These are phyloP conservation scores for Begonia peltatifolia DNA, from an alignment of 306 rosid species.

Conservation along the genomic window DNA sequence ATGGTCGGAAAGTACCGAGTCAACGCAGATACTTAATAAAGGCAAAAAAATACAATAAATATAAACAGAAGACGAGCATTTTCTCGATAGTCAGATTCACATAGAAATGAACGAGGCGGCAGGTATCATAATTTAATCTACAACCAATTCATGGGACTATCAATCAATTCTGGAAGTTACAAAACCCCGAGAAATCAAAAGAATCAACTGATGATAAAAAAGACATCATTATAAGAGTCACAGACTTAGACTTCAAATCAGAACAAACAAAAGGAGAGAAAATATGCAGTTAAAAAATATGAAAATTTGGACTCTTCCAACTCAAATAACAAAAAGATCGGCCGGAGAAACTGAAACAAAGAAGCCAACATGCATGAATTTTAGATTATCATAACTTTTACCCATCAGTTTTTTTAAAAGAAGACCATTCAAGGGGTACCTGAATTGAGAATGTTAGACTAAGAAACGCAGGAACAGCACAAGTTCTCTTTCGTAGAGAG, in stretches of 20 bases:
- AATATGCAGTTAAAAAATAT: no score
- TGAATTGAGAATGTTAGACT: no score
- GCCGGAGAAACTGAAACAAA: constrained; percentile 10
- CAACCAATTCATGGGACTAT: constrained; percentile 21
- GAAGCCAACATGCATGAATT: not conserved
- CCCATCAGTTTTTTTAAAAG: not conserved
- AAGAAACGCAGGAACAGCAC: not conserved
- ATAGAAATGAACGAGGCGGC: constrained; percentile 5
- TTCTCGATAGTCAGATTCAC: constrained; percentile 17
- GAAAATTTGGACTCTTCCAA: no score
- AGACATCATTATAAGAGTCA: no score
- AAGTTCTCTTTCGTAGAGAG: not conserved
- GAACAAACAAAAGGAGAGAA: no score
- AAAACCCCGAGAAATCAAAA: no score
- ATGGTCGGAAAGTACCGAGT: constrained; percentile 12
- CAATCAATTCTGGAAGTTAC: constrained; percentile 10
- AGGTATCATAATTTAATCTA: constrained; percentile 10
- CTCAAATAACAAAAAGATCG: no score
- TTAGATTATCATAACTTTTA: not conserved
- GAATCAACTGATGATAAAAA: no score
- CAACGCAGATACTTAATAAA: constrained; percentile 22
- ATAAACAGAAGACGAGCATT: no score
- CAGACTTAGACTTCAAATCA: no score
- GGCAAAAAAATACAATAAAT: constrained; percentile 18
- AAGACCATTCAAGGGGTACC: not conserved